phyloP scores from a whole-genome alignment of 805 yeast species.

The Pichia exigua region DNA sequence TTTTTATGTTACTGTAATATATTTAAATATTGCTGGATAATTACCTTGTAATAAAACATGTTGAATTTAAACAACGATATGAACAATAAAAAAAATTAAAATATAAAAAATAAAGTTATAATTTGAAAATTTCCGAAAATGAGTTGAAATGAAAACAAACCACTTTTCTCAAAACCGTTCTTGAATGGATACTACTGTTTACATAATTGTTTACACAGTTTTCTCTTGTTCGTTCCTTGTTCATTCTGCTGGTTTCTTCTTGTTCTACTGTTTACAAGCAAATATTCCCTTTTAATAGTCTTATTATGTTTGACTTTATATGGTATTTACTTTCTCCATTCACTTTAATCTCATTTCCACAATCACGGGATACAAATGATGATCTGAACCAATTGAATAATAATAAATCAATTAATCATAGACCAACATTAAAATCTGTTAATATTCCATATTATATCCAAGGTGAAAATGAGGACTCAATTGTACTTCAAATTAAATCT shows the following conservation, averaged over 20 bases:
- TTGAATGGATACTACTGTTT: neutral
- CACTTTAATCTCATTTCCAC: slow-evolving; percentile 2
- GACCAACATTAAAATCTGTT: slow-evolving; percentile 21
- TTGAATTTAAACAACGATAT: no score
- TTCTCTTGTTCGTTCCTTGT: no score
- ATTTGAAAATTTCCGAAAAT: neutral
- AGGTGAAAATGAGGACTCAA: slow-evolving; percentile 46
- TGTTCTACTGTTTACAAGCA: neutral
- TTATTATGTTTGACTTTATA: slow-evolving; percentile 5
- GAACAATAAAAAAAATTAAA: neutral
- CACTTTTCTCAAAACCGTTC: neutral
- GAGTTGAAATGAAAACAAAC: neutral
- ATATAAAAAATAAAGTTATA: no score
- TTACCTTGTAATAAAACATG: neutral
- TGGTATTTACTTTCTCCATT: slow-evolving; percentile 8
- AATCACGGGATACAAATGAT: neutral
- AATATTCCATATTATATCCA: slow-evolving; percentile 42
- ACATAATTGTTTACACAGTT: neutral
- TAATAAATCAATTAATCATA: neutral
- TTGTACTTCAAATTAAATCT: slow-evolving; percentile 55
- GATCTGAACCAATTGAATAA: neutral
- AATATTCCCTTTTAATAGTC: neutral
- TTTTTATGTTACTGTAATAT: no score
- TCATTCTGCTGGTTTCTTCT: neutral
- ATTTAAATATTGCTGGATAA: no score